Conservation (phyloP, 345 rosid genomes). For the Lenwebbia sp. region DNA sequence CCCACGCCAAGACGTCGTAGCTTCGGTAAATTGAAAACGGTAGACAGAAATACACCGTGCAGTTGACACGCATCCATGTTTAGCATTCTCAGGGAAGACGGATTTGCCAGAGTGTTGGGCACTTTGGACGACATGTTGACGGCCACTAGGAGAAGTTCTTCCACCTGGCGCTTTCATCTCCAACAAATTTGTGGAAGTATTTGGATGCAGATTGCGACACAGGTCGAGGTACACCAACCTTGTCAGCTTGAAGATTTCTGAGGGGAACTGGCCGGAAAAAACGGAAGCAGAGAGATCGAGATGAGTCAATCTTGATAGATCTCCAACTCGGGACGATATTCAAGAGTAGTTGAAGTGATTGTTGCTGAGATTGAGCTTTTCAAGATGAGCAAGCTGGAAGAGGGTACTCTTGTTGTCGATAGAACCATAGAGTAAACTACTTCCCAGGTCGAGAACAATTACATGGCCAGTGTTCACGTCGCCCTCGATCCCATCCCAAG, state of each 20-base stretch:
- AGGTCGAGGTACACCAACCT: conserved; percentile 1
- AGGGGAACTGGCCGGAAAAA: not conserved
- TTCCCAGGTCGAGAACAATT: not conserved
- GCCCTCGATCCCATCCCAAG: not conserved
- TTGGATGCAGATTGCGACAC: not conserved
- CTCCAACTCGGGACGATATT: too few relatives aligned
- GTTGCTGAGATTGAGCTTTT: not conserved
- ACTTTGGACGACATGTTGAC: too few relatives aligned
- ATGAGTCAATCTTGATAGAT: too few relatives aligned
- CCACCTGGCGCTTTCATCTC: not conserved
- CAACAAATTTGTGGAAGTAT: fast-evolving
- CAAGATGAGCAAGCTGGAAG: not conserved
- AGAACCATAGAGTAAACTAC: not conserved
- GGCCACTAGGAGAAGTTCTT: conserved; percentile 1
- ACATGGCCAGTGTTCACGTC: not conserved
- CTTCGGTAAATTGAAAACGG: not conserved
- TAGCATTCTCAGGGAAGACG: not conserved
- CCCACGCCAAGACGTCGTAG: fast-evolving
- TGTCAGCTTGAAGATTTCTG: not conserved
- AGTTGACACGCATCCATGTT: not conserved
- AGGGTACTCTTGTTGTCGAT: conserved; percentile 1
- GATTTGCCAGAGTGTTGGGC: too few relatives aligned
- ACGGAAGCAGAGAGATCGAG: too few relatives aligned
- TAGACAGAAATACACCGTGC: not conserved
- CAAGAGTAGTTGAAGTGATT: not conserved